These are phyloP conservation scores for Aspergillus conjunctus DNA, from an alignment of 495 filamentous ascomycete genomes.

Conservation along the genomic window DNA sequence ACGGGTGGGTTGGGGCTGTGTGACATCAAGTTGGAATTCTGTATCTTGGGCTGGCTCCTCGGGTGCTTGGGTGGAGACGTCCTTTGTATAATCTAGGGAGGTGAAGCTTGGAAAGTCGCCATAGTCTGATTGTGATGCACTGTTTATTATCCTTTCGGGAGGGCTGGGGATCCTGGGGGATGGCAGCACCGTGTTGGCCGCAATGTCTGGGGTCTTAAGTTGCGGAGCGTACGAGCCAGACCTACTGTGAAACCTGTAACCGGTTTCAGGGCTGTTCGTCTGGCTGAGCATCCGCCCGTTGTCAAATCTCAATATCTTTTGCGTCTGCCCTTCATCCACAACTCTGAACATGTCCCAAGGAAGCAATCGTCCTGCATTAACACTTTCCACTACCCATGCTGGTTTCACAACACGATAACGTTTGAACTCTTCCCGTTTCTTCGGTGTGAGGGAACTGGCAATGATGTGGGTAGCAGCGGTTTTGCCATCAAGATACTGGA, in stretches of 20 bases:
- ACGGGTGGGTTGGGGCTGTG: neutral
- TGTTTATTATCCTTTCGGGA: constrained; percentile 2
- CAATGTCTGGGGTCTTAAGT: constrained; percentile 39
- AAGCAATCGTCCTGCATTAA: constrained; percentile 74
- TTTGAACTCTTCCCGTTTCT: constrained; percentile 84
- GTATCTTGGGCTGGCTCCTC: neutral
- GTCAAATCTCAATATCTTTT: constrained; percentile 77
- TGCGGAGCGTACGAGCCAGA: constrained; percentile 80
- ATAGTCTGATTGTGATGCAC: constrained; percentile 44
- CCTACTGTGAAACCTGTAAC: constrained; percentile 76
- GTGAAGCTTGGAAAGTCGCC: constrained; percentile 49
- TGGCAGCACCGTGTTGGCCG: neutral
- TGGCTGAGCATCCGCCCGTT: constrained; percentile 70
- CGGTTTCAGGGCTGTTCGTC: constrained; percentile 50
- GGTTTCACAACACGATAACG: constrained; percentile 92
- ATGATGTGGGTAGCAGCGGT: constrained; percentile 94
- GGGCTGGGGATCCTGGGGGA: neutral
- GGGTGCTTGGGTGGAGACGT: too few species aligned
- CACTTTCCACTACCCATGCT: constrained; percentile 92
- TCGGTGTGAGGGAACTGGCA: constrained; percentile 83
- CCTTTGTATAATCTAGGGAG: constrained; percentile 24
- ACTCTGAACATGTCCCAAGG: constrained; percentile 85
- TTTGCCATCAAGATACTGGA: constrained; percentile 94
- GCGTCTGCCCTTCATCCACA: constrained; percentile 74
- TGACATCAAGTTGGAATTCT: neutral